These are phyloP conservation scores for Candida caryicola DNA, from an alignment of 805 yeast species.

Conservation along the genomic window DNA sequence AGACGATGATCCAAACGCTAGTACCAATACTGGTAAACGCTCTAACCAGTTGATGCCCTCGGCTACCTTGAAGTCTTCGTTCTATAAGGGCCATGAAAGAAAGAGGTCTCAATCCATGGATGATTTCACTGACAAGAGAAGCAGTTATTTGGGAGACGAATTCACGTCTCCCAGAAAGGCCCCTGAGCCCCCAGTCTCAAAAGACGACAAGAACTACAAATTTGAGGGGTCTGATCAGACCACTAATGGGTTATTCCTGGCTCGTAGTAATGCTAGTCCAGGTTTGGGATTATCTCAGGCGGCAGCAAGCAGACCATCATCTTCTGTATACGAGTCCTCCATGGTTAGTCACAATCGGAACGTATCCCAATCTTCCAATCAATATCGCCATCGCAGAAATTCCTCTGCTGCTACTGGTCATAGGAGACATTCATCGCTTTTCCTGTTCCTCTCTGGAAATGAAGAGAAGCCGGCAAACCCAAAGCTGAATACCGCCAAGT, in stretches of 20 bases:
- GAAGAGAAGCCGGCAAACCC: constrained; percentile 17
- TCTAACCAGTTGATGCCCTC: constrained; percentile 7
- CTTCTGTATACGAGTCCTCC: constrained; percentile 50
- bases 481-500: constrained; percentile 2
- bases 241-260: constrained; percentile 15
- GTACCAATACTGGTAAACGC: neutral
- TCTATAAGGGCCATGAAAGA: constrained; percentile 35
- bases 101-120: constrained; percentile 53
- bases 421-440: constrained; percentile 59
- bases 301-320: constrained; percentile 40
- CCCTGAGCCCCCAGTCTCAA: constrained; percentile 59
- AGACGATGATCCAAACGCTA: constrained; percentile 14
- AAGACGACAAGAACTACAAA: constrained; percentile 26
- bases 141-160: constrained; percentile 19
- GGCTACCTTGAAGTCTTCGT: constrained; percentile 5
- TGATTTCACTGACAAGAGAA: constrained; percentile 23
- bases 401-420: constrained; percentile 37
- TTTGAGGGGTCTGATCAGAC: constrained; percentile 21
- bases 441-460: constrained; percentile 46
- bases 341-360: constrained; percentile 41
- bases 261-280: constrained; percentile 23
- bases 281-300: constrained; percentile 16
- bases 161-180: constrained; percentile 72
- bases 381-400: constrained; percentile 28
- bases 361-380: constrained; percentile 36